Evolutionary conservation across 139 green algal species (phyloP), one percentile per base, ranked within the genome.

Genomic region (Coccomyxa sp.): DNA sequence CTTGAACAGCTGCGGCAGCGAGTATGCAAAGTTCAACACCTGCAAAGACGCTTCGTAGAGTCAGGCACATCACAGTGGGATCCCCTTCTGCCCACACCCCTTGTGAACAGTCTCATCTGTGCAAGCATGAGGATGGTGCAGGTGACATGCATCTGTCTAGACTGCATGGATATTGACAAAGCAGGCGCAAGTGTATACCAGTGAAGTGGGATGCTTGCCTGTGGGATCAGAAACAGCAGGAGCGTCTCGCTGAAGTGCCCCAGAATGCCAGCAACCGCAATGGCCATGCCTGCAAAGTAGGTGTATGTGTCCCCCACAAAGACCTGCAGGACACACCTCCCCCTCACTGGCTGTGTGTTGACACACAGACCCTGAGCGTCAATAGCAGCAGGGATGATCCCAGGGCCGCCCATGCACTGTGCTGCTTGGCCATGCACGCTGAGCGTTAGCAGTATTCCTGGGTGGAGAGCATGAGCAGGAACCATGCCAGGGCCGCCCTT

Each of bases 221-320:
- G 92, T 2, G 96, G 96, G 3, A 98, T 78, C 34, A 99, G 91
- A 85, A 99, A 98, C 24, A 99, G 81, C 72, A 99, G 89, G 73
- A 99, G 87, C 35, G 93, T 99, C 85, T 99, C 96, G 54, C 83
- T 94, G 80, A 97, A 97, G 88, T 99, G 97, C 22, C 97, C 97
- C 39, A 99, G 87, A 72, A 99, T 98, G 74, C 97, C 95, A 0
- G 94, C 94, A 8, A 98, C 95, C 10, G 93, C 96, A n/a, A 99
- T 88, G 0, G 94, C 88, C 95, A 98, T 99, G 79, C 97, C 97
- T 0, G 95, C 95, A 93, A 99, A 99, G 84, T 98, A 98, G n/a
- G 96, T 99, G 89, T 95, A 99, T 1, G 96, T 99, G 88, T 99
- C 96, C 10, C 96, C 96, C 58, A 99, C 96, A 87, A 99, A 99